Base-by-base conservation (phyloP, 2,329 filamentous ascomycete species). In the Hypoxylon sp. region DNA sequence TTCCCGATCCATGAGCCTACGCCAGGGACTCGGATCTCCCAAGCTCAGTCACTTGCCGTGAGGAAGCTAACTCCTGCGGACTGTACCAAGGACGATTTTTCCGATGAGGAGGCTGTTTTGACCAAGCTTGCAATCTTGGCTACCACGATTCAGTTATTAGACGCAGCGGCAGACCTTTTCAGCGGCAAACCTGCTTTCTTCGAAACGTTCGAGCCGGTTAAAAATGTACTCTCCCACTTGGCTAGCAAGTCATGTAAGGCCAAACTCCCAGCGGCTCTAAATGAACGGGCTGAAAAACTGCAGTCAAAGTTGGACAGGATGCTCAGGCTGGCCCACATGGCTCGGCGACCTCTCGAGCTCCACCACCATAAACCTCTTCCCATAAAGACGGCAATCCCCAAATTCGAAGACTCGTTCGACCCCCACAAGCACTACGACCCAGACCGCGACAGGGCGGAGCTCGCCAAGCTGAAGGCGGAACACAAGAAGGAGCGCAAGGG, bases 361-460 rank as follows among this genome's bases (percentile, higher is more conserved):
- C 96, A 99, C 82, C 88, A 96, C 81, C 96, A 99, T 85, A 88
- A 88, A 0, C 94, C 95, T 0, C 87, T 97, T 2, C 91, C 96
- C 22, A 97, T 98, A 84, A 95, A 95, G 80, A 90, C 90, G 6
- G 91, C 89, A 65, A 90, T 98, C 51, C 96, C 96, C 81, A 97
- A 97, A 81, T 99, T 98, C 83, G 96, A 98, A 83, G 95, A 98
- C 79, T 87, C 89, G 64, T 99, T 94, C 87, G 96, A 97, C 80
- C 96, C 96, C 2, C 90, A 92, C 83, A 95, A 94, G 83, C 96
- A 98, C 86, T 98, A 99, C 88, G 97, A 99, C 78, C 94, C 94
- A 0, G 92, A 99, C 81, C 91, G 91, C 73, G 94, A 97, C 81
- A 92, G 96, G 35, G 91, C 93, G 22, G 94, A 98, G 77, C 82